phyloP scores from a whole-genome alignment of 2,329 filamentous ascomycete genomes.

The Xylaria sp. region DNA sequence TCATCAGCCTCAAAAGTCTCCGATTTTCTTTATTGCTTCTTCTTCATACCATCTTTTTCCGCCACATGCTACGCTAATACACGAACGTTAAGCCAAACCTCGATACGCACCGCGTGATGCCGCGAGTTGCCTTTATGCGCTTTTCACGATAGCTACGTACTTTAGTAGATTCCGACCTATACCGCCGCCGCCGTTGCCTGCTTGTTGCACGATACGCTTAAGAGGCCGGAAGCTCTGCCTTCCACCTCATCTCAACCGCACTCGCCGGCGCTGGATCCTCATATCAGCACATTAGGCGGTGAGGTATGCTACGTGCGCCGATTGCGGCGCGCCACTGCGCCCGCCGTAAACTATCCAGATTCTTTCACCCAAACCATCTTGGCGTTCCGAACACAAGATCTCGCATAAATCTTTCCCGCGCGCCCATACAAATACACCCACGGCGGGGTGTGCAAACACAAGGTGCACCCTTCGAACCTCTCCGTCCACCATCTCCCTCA shows the following conservation, averaged over 20 bases:
- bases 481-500: slow-evolving; percentile 80
- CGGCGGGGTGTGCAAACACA: slow-evolving; percentile 45
- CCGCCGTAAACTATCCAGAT: slow-evolving; percentile 30
- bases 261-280: not conserved
- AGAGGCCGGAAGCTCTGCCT: slow-evolving; percentile 36
- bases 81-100: not conserved
- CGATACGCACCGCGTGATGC: slow-evolving; percentile 8
- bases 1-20: slow-evolving; percentile 27
- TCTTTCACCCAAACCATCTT: slow-evolving; percentile 9
- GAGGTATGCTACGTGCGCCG: slow-evolving; percentile 40
- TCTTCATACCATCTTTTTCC: slow-evolving; percentile 2
- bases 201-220: not conserved
- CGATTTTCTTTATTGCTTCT: not conserved
- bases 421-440: slow-evolving; percentile 42
- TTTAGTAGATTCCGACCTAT: slow-evolving; percentile 3
- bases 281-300: not conserved
- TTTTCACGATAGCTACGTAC: not conserved
- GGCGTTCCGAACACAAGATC: slow-evolving; percentile 27
- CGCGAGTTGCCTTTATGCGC: not conserved
- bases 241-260: slow-evolving; percentile 25
- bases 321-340: slow-evolving; percentile 35
- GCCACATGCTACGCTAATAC: not conserved
- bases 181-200: not conserved
- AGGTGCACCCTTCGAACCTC: slow-evolving; percentile 65
- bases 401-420: slow-evolving; percentile 30